Evolutionary conservation across 1,284 basidiomycete genomes (phyloP).

Genomic region (Rhodofomes roseus): DNA sequence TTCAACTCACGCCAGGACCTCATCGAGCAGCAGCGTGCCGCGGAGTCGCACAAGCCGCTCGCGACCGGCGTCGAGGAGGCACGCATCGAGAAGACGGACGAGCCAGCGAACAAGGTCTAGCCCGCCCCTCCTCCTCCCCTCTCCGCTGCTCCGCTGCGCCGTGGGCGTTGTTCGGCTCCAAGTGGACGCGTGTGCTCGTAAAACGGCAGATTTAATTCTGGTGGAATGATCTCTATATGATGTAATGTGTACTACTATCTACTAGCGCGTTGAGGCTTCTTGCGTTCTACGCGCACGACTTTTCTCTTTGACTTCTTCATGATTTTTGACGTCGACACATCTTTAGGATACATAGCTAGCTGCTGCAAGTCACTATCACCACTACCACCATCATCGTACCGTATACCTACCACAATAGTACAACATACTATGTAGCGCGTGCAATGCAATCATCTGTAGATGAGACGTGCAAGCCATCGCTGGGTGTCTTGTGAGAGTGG

Average conservation of each 20-base stretch:
- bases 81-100: conserved; percentile 17
- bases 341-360: too few relatives aligned
- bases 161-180: not conserved
- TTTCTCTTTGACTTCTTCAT: too few relatives aligned
- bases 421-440: not conserved
- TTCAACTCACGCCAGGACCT: conserved; percentile 41
- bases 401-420: not conserved
- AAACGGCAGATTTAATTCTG: not conserved
- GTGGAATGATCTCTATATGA: not conserved
- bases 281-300: too few relatives aligned
- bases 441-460: not conserved
- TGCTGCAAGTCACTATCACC: too few relatives aligned
- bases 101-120: not conserved
- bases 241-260: not conserved
- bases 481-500: too few relatives aligned
- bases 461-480: not conserved
- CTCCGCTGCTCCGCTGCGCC: not conserved
- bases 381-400: too few relatives aligned
- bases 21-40: conserved; percentile 31
- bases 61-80: conserved; percentile 13
- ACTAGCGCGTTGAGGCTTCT: too few relatives aligned
- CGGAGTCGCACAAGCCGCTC: conserved; percentile 30
- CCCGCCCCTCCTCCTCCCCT: not conserved
- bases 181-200: not conserved
- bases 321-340: too few relatives aligned